Conservation (phyloP, 352 stramenopile genomes). For the Blastocystis sp. region DNA sequence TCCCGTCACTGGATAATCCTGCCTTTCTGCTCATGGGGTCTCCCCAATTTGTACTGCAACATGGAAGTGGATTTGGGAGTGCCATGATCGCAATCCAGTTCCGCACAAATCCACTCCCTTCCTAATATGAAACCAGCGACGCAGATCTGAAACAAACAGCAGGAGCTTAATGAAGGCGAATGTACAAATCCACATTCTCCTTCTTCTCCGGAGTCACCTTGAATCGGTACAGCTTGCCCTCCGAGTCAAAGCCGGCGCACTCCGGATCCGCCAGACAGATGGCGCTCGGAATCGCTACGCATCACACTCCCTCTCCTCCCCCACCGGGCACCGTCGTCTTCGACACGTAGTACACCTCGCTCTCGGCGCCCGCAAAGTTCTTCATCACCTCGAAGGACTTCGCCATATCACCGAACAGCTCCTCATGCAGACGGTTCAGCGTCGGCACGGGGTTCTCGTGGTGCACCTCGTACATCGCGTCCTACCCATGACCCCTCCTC, state of each 20-base stretch:
- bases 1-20: background rate
- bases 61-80: too few species aligned
- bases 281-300: background rate
- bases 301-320: background rate
- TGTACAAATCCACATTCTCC: background rate
- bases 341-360: background rate
- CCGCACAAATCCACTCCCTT: too few species aligned
- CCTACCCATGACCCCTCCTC: background rate
- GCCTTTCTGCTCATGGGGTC: too few species aligned
- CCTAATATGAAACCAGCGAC: too few species aligned
- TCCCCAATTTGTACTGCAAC: too few species aligned
- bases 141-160: background rate
- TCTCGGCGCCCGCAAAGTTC: background rate
- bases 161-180: background rate
- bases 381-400: background rate
- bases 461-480: background rate
- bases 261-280: slow-evolving; percentile 22
- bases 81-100: too few species aligned
- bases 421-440: background rate
- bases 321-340: background rate
- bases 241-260: background rate
- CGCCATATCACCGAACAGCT: background rate
- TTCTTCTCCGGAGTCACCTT: background rate
- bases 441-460: background rate
- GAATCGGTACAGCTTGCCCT: background rate